phyloP scores from a whole-genome alignment of 805 yeast genomes.

The Starmera amethionina region DNA sequence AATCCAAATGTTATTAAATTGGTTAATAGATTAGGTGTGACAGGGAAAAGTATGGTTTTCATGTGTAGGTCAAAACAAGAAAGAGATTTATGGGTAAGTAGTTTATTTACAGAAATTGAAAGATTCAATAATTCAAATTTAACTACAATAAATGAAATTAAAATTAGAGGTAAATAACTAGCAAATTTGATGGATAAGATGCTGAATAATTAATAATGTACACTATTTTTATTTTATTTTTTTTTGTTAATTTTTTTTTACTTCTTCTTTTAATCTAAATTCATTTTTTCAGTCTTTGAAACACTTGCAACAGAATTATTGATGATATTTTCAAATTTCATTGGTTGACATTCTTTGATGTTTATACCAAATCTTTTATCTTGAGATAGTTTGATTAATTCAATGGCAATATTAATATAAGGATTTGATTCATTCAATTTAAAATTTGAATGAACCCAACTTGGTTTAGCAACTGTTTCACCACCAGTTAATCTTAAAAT shows the following conservation, averaged over 20 bases:
- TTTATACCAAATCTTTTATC: slow-evolving; percentile 63
- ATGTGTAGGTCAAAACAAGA: slow-evolving; percentile 77
- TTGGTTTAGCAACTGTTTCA: slow-evolving; percentile 51
- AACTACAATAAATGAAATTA: background rate
- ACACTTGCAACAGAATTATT: background rate
- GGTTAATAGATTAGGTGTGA: slow-evolving; percentile 48
- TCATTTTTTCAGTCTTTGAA: slow-evolving; percentile 4
- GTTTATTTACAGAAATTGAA: slow-evolving; percentile 25
- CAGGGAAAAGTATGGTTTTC: slow-evolving; percentile 63
- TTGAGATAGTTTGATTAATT: slow-evolving; percentile 49
- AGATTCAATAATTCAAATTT: slow-evolving; percentile 11
- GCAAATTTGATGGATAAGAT: too few relatives aligned
- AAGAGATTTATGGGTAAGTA: slow-evolving; percentile 70
- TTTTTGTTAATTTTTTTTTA: too few relatives aligned
- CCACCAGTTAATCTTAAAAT: slow-evolving; percentile 80
- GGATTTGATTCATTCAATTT: slow-evolving; percentile 42
- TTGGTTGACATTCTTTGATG: slow-evolving; percentile 53
- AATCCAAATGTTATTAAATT: slow-evolving; percentile 36
- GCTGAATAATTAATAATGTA: too few relatives aligned
- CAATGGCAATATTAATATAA: slow-evolving; percentile 34
- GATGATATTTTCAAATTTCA: slow-evolving; percentile 22
- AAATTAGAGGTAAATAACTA: background rate
- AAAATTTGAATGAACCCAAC: slow-evolving; percentile 80
- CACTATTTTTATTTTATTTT: too few relatives aligned
- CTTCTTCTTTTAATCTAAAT: slow-evolving; percentile 5